phyloP scores from a whole-genome alignment of 2,329 filamentous ascomycete genomes.

The Alternaria hordeiaustralica region DNA sequence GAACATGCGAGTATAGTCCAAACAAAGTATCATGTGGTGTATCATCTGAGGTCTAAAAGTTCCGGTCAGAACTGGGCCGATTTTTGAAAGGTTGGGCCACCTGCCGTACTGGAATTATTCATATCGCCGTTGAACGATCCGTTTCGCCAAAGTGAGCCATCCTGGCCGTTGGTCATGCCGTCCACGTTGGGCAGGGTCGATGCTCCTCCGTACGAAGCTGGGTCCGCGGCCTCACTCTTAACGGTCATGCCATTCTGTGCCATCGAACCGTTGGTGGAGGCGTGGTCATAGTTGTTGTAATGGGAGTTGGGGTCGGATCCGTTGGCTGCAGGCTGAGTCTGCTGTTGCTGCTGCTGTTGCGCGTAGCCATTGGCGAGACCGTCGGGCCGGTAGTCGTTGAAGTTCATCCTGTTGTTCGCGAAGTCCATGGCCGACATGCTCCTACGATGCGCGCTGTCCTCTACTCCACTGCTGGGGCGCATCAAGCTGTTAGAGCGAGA shows the following conservation, averaged over 20 bases:
- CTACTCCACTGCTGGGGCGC: slow-evolving; percentile 47
- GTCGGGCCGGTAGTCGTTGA: slow-evolving; percentile 46
- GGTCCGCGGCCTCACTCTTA: slow-evolving; percentile 41
- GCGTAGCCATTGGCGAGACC: slow-evolving; percentile 35
- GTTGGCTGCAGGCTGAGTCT: slow-evolving; percentile 11
- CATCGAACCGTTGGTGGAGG: slow-evolving; percentile 40
- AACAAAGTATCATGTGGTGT: slow-evolving; percentile 57
- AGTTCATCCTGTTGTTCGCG: slow-evolving; percentile 41
- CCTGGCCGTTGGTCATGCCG: slow-evolving; percentile 45
- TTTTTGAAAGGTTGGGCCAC: slow-evolving; percentile 53
- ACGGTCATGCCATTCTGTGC: slow-evolving; percentile 43
- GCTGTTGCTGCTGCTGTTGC: slow-evolving; percentile 24
- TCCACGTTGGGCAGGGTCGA: slow-evolving; percentile 46
- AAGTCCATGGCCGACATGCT: slow-evolving; percentile 47
- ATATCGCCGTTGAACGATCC: slow-evolving; percentile 50
- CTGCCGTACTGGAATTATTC: slow-evolving; percentile 54
- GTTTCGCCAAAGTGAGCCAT: slow-evolving; percentile 53
- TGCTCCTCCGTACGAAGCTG: slow-evolving; percentile 41
- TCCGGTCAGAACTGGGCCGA: slow-evolving; percentile 52
- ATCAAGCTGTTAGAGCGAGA: slow-evolving; percentile 59
- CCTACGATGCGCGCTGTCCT: slow-evolving; percentile 41
- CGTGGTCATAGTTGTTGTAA: slow-evolving; percentile 45
- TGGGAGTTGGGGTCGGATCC: slow-evolving; percentile 32
- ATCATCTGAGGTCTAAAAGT: slow-evolving; percentile 53
- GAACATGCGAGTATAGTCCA: slow-evolving; percentile 55